These are phyloP conservation scores for Colletotrichum theobromicola DNA, from an alignment of 2,329 filamentous ascomycete genomes.

Conservation along the genomic window DNA sequence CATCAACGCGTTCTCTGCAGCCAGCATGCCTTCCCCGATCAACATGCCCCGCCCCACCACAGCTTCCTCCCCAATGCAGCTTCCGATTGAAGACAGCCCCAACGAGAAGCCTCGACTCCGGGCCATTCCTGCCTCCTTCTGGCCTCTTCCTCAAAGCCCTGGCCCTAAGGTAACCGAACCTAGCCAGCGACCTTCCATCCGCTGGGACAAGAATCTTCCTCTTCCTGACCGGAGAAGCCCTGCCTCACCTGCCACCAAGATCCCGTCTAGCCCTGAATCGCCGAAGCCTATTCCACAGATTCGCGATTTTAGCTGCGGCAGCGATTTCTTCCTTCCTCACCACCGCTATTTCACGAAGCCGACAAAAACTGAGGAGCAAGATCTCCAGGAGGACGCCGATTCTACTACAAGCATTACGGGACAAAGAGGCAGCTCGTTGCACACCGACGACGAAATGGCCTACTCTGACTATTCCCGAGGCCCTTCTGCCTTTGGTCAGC, in stretches of 20 bases:
- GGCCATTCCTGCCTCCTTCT: background rate
- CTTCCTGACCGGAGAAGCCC: background rate
- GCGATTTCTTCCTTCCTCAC: background rate
- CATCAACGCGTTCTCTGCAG: background rate
- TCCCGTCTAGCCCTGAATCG: background rate
- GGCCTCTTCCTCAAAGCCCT: background rate
- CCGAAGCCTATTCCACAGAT: background rate
- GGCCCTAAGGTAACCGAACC: background rate
- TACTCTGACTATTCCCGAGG: background rate
- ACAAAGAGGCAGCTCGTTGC: background rate
- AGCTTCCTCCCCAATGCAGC: background rate
- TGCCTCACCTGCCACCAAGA: background rate
- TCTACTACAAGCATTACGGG: background rate
- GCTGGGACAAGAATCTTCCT: conserved; percentile 10
- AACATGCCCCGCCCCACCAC: background rate
- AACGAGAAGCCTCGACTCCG: background rate
- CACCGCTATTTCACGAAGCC: background rate
- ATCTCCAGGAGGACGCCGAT: background rate
- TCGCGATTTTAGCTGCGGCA: background rate
- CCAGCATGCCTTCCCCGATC: background rate
- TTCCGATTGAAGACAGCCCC: background rate
- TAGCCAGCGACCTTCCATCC: background rate
- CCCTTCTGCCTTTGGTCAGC: background rate
- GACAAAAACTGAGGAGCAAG: background rate
- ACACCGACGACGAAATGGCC: background rate